These are phyloP conservation scores for Yamadazyma membranifaciens DNA, from an alignment of 1,139 yeast species.

Conservation along the genomic window DNA sequence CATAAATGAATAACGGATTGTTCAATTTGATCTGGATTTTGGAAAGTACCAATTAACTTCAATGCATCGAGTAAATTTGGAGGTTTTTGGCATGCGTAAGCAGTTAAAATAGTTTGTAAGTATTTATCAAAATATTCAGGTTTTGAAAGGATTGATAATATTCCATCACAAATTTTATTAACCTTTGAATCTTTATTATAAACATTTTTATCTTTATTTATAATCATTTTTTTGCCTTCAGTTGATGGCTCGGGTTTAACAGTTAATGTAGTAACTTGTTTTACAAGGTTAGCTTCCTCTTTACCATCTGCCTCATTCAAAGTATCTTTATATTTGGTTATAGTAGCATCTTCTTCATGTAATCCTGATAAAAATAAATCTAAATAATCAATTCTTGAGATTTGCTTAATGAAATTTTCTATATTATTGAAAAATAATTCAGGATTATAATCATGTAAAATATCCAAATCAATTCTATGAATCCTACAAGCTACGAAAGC, in stretches of 20 bases:
- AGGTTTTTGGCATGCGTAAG: slow-evolving; percentile 89
- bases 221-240: slow-evolving; percentile 22
- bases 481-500: slow-evolving; percentile 87
- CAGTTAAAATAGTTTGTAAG: slow-evolving; percentile 80
- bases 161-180: slow-evolving; percentile 71
- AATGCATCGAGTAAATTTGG: slow-evolving; percentile 80
- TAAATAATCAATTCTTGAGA: slow-evolving; percentile 70
- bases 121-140: slow-evolving; percentile 58
- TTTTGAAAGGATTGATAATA: slow-evolving; percentile 55
- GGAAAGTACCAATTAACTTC: slow-evolving; percentile 51
- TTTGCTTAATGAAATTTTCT: slow-evolving; percentile 68
- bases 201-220: slow-evolving; percentile 29
- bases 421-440: slow-evolving; percentile 61
- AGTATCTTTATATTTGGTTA: slow-evolving; percentile 82
- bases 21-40: slow-evolving; percentile 51
- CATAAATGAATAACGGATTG: slow-evolving; percentile 77
- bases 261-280: slow-evolving; percentile 3
- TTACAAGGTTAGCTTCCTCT: not conserved
- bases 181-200: slow-evolving; percentile 56
- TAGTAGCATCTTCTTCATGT: slow-evolving; percentile 81
- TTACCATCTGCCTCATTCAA: slow-evolving; percentile 22
- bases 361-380: slow-evolving; percentile 87
- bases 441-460: slow-evolving; percentile 85
- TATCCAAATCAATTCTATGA: slow-evolving; percentile 88
- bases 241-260: not conserved